A percentile compares a stretch with the other conserved stretches of the same genome.
Conservation (phyloP, 257 asterid genomes). For the Solanum appendiculatum region DNA sequence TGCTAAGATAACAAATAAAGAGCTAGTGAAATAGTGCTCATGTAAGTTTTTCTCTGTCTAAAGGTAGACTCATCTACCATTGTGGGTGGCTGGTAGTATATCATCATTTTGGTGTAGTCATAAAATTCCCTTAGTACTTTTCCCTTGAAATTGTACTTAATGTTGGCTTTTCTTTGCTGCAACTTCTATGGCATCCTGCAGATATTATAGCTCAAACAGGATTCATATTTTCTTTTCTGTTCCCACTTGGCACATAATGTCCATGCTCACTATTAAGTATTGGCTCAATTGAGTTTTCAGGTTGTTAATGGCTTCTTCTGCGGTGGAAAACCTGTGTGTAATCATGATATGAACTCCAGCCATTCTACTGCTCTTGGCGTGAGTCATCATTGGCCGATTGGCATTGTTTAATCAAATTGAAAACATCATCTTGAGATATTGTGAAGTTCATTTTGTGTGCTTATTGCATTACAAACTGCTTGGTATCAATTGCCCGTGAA, state of each 20-base stretch:
- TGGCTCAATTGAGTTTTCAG: conserved; percentile 22
- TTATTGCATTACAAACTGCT: not conserved
- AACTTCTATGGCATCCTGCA: not conserved
- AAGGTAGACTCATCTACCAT: not conserved
- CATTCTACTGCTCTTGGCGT: conserved; percentile 79
- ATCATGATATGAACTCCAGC: conserved; percentile 28
- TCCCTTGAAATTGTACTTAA: not conserved
- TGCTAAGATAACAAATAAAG: not conserved
- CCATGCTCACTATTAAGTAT: not conserved
- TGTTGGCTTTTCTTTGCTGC: not conserved
- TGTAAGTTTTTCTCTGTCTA: not conserved
- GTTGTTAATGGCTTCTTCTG: conserved; percentile 86
- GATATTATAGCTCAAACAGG: not conserved
- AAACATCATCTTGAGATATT: not conserved
- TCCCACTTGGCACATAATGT: not conserved
- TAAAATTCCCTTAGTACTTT: not conserved
- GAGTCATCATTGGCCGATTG: conserved; percentile 19
- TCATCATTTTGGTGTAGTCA: not conserved
- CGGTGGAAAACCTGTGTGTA: conserved; percentile 63
- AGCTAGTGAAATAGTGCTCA: not conserved
- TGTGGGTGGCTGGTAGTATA: not conserved
- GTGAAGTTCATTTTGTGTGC: conserved; percentile 4
- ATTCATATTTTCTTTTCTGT: not conserved
- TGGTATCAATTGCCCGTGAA: conserved; percentile 5
- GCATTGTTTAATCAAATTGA: not conserved